Base-by-base conservation (phyloP, 2,329 filamentous ascomycete species). In the Epichloe brachyelytri region DNA sequence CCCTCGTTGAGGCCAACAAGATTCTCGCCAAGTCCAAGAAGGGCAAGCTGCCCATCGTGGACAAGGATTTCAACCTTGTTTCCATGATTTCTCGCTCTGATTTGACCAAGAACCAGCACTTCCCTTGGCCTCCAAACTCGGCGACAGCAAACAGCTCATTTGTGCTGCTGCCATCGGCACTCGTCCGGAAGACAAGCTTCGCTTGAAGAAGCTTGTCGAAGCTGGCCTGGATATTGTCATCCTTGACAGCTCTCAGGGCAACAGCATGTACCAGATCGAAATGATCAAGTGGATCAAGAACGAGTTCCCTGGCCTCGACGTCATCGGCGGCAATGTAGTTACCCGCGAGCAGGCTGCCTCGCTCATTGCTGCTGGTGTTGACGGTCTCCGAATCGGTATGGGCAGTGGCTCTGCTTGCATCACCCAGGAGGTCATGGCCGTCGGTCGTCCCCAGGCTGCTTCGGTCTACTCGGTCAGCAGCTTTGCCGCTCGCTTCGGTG, bases 391-490 rank as follows among this genome's bases (percentile, higher is more conserved):
- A 67, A 98, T 98, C 65, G 93, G 93, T 67, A 98, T 98, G 93
- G 93, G 93, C 60, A 95, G 88, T 66, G 93, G 93, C 65, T 95
- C 88, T 65, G 93, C 93, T 65, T 98, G 93, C 72, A 98, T 98
- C 62, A 98, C 93, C 51, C 93, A 98, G 72, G 93, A 98, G 74
- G 94, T 98, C 65, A 98, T 98, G 93, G 93, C 93, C 60, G 91
- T 98, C 47, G 93, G 94, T 54, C 86, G 93, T 62, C 93, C 93
- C 52, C 93, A 98, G 73, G 93, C 94, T 41, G 88, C 90, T 30
- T 84, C 93, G 43, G 91, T 98, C 54, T 89, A 86, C 76, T 87
- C 84, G 60, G 93, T 98, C 61, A 84, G 87, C 63, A 76, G 81
- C 50, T 98, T 98, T 63, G 91, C 93, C 49, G 86, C 86, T 52